phyloP scores from a whole-genome alignment of 129 eudicot species.

The Calendula officinalis region DNA sequence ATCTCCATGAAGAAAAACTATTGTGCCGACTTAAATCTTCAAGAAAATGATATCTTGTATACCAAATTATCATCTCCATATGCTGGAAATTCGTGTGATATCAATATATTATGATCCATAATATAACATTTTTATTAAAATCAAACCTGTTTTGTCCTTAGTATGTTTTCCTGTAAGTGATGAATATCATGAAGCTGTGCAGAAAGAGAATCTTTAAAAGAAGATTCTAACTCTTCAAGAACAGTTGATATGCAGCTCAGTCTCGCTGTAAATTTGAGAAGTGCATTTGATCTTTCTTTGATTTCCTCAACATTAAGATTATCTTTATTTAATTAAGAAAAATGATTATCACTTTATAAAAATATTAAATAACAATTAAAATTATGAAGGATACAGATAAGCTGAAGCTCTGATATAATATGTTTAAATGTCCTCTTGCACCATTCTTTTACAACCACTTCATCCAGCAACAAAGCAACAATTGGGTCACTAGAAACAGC shows the following conservation, averaged over 20 bases:
- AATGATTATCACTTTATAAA: constrained; percentile 24
- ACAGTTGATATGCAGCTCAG: constrained; percentile 66
- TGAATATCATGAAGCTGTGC: constrained; percentile 83
- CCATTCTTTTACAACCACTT: constrained; percentile 98
- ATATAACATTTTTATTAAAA: constrained; percentile 54
- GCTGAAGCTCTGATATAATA: constrained; percentile 50
- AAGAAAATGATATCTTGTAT: constrained; percentile 66
- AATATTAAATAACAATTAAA: neutral
- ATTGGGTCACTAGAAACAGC: constrained; percentile 98
- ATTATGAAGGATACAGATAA: constrained; percentile 70
- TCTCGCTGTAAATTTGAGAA: constrained; percentile 61
- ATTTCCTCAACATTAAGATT: constrained; percentile 48
- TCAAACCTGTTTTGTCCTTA: constrained; percentile 87
- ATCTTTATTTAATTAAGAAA: constrained; percentile 50
- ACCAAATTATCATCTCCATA: constrained; percentile 85
- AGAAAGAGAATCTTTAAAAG: constrained; percentile 70
- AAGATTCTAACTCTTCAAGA: constrained; percentile 85
- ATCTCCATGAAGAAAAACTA: constrained; percentile 35
- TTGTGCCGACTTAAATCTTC: constrained; percentile 51
- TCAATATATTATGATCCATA: constrained; percentile 43
- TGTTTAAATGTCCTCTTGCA: constrained; percentile 76
- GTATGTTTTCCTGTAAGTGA: constrained; percentile 70
- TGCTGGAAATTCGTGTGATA: constrained; percentile 77
- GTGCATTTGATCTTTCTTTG: constrained; percentile 45
- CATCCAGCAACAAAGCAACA: constrained; percentile 88